Conservation (phyloP, 2,329 filamentous ascomycete genomes). For the Penicillium sp. region DNA sequence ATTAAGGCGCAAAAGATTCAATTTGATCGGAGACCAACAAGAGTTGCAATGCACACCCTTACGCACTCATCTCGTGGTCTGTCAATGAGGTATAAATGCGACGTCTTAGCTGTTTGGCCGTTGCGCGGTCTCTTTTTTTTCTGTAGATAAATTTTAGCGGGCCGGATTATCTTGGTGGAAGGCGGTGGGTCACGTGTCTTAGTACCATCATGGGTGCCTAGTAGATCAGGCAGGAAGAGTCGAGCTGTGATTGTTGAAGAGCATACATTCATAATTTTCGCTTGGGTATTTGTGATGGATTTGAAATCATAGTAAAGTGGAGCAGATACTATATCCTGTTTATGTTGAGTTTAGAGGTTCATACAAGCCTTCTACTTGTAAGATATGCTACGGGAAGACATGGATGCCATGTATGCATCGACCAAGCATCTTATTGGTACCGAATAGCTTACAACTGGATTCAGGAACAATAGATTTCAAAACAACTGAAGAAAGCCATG, state of each 20-base stretch:
- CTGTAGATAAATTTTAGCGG: constrained; percentile 36
- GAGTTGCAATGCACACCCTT: constrained; percentile 24
- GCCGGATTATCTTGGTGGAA: constrained; percentile 33
- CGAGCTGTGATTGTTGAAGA: neutral
- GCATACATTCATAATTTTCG: neutral
- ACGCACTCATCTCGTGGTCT: constrained; percentile 28
- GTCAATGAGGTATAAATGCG: constrained; percentile 14
- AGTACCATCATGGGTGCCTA: constrained; percentile 5
- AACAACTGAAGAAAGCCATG: neutral
- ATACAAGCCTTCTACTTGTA: no score
- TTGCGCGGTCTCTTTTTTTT: constrained; percentile 35
- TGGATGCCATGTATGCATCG: neutral
- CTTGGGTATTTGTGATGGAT: neutral
- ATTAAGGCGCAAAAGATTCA: constrained; percentile 20
- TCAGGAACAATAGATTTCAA: neutral
- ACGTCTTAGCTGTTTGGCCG: constrained; percentile 26
- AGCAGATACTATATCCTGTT: neutral
- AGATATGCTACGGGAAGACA: neutral
- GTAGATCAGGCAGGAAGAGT: constrained; percentile 10
- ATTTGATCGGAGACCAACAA: constrained; percentile 22
- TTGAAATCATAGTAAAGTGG: neutral
- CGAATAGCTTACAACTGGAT: neutral
- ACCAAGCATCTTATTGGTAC: neutral
- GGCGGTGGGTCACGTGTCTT: constrained; percentile 17
- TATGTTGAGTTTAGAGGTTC: neutral